phyloP scores from a whole-genome alignment of 495 filamentous ascomycete genomes.

The Paragyromitra xinjiangensis region DNA sequence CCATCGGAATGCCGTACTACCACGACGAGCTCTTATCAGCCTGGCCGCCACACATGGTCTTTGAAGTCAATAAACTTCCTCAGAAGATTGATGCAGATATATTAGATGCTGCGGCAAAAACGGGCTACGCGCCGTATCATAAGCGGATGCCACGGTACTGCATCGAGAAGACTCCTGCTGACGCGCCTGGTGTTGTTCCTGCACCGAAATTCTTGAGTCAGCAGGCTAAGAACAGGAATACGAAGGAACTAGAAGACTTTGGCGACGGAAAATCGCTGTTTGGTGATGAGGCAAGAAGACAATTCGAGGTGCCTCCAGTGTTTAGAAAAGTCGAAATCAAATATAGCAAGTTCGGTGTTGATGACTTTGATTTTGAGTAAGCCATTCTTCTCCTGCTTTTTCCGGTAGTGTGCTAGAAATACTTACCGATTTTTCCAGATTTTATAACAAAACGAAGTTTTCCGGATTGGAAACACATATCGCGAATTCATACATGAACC shows the following conservation, averaged over 20 bases:
- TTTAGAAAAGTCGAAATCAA: constrained; percentile 95
- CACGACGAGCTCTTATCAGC: constrained; percentile 84
- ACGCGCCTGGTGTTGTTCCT: constrained; percentile 59
- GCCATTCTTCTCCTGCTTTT: constrained; percentile 44
- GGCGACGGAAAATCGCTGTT: constrained; percentile 68
- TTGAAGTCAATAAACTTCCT: constrained; percentile 84
- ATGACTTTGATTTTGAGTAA: constrained; percentile 96
- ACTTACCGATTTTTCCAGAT: constrained; percentile 63
- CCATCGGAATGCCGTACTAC: constrained; percentile 92
- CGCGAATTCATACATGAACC: constrained; percentile 92
- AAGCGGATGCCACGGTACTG: constrained; percentile 78
- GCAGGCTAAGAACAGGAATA: constrained; percentile 75
- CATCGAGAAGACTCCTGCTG: constrained; percentile 69
- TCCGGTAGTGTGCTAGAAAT: background rate
- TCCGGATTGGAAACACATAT: constrained; percentile 97
- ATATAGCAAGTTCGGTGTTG: constrained; percentile 95
- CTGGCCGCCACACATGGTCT: constrained; percentile 84
- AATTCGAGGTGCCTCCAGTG: constrained; percentile 76
- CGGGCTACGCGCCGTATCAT: constrained; percentile 79
- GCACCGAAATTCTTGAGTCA: constrained; percentile 93
- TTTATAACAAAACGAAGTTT: constrained; percentile 88
- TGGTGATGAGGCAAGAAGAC: constrained; percentile 63
- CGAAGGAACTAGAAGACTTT: constrained; percentile 64
- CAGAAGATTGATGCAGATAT: constrained; percentile 77
- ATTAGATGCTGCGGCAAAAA: constrained; percentile 71